Evolutionary conservation across 1,284 basidiomycete species (phyloP).

Genomic region (Ceratobasidium sp.): DNA sequence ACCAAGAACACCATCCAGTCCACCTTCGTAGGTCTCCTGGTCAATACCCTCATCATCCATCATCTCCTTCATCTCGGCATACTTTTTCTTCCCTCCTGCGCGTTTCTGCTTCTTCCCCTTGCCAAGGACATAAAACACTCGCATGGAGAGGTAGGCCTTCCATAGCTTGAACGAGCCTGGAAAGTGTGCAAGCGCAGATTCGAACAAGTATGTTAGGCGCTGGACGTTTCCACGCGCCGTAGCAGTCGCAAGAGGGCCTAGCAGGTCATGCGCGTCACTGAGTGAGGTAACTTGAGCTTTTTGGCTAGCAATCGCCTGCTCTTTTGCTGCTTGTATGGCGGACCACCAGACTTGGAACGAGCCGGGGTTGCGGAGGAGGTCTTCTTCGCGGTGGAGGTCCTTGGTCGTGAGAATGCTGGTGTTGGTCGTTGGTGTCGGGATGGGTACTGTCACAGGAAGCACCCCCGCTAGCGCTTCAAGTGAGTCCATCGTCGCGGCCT

Average conservation of each 20-base stretch:
- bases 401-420: conserved; percentile 77
- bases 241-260: conserved; percentile 80
- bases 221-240: conserved; percentile 80
- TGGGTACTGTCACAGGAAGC: conserved; percentile 87
- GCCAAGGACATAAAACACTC: conserved; percentile 89
- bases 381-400: conserved; percentile 92
- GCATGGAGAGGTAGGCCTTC: conserved; percentile 88
- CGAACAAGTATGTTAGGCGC: conserved; percentile 89
- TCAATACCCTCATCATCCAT: conserved; percentile 85
- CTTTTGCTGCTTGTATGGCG: conserved; percentile 82
- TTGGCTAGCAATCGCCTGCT: conserved; percentile 67
- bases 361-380: conserved; percentile 90
- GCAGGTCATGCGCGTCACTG: conserved; percentile 55
- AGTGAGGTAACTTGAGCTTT: conserved; percentile 52
- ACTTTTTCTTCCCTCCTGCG: conserved; percentile 85
- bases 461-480: conserved; percentile 65
- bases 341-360: conserved; percentile 94
- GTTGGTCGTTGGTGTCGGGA: conserved; percentile 83
- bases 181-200: conserved; percentile 89
- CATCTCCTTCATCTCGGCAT: conserved; percentile 87
- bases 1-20: conserved; percentile 87
- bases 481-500: conserved; percentile 46
- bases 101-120: conserved; percentile 74
- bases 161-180: conserved; percentile 93
- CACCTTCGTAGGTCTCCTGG: conserved; percentile 82